Percentiles rank a stretch among this genome's conserved stretches.
phyloP scores from a whole-genome alignment of 78 protist genomes.

The slime mould (Dictyostelium discoideum) region DNA sequence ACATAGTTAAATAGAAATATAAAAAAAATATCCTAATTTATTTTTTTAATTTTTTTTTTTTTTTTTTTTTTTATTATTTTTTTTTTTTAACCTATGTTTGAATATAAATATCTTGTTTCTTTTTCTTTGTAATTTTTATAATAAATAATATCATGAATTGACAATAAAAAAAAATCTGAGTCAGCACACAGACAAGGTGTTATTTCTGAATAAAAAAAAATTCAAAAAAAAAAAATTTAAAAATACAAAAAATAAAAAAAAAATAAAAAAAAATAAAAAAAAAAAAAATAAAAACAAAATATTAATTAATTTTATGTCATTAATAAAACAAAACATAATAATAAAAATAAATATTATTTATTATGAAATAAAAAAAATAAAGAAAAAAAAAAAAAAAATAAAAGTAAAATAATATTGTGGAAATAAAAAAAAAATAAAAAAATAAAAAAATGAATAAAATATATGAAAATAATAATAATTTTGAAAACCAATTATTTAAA shows the following conservation, averaged over 20 bases:
- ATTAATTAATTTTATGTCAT: too few species aligned
- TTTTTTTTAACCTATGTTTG: background rate
- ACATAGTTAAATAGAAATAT: too few species aligned
- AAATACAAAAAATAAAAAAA: too few species aligned
- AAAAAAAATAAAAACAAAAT: too few species aligned
- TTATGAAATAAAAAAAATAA: background rate
- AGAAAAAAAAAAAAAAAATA: too few species aligned
- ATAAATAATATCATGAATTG: background rate
- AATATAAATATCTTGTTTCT: background rate
- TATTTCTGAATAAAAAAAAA: background rate
- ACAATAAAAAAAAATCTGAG: background rate
- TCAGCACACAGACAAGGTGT: background rate
- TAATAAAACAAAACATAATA: background rate
- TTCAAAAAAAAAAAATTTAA: background rate
- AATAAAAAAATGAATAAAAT: background rate
- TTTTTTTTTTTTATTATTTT: background rate
- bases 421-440: too few species aligned
- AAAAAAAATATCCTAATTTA: too few species aligned
- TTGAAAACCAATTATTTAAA: background rate
- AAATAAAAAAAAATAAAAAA: too few species aligned
- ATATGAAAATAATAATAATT: background rate
- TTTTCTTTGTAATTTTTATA: background rate
- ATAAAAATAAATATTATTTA: too few species aligned
- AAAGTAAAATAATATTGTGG: too few species aligned
- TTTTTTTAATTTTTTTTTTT: background rate